A percentile compares a stretch with the other conserved stretches of the same genome.
Conservation (phyloP, 75 land plant species). For the Pinus albicaulis region DNA sequence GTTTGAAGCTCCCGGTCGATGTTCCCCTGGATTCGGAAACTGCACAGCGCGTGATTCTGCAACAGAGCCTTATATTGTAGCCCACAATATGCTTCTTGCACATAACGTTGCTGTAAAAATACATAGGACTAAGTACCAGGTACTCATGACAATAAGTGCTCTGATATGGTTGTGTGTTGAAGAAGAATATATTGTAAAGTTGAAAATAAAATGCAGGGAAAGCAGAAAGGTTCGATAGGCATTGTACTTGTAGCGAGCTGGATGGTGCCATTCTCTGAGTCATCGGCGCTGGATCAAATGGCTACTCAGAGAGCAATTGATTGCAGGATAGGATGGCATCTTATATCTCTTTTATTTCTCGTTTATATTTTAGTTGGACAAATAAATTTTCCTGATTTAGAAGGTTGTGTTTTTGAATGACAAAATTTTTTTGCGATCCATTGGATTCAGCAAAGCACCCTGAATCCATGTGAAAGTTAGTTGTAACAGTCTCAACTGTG, state of each 20-base stretch:
- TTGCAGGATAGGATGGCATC: conserved; percentile 22
- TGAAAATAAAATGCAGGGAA: background rate
- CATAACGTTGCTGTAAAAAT: conserved; percentile 28
- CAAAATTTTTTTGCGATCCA: no score
- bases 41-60: conserved; percentile 30
- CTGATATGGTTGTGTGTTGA: no score
- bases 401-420: no score
- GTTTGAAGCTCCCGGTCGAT: conserved; percentile 22
- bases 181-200: no score
- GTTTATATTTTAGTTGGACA: no score
- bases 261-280: conserved; percentile 16
- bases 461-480: no score
- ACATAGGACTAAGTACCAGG: conserved; percentile 17
- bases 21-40: conserved; percentile 17
- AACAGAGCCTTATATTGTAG: conserved; percentile 36
- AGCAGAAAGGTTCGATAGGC: conserved; percentile 23
- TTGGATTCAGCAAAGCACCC: no score
- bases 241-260: conserved; percentile 12
- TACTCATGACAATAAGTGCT: background rate
- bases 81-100: conserved; percentile 33
- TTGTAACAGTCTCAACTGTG: no score
- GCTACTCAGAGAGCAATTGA: conserved; percentile 24
- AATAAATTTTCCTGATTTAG: no score
- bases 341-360: background rate
- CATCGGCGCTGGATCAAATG: background rate